Conservation (phyloP, 1,284 basidiomycete species). For the Hymenochaete sp. region DNA sequence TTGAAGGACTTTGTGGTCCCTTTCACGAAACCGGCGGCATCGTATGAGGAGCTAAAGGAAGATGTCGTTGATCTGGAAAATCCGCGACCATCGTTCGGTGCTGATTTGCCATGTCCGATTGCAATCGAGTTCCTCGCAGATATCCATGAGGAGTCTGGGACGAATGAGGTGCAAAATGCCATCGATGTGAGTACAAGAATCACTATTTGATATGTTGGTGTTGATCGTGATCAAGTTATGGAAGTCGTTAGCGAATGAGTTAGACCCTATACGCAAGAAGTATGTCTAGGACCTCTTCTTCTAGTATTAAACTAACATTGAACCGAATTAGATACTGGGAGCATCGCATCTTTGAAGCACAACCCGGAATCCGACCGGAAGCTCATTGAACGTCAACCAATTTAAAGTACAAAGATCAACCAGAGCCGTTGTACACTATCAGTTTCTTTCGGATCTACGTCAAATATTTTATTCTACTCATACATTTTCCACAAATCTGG, state of each 20-base stretch:
- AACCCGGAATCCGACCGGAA: too few relatives aligned
- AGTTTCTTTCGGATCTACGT: background rate
- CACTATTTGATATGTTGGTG: conserved; percentile 13
- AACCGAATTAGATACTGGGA: conserved; percentile 39
- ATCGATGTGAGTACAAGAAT: conserved; percentile 34
- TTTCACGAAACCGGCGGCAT: conserved; percentile 39
- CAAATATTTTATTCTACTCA: background rate
- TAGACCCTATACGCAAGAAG: conserved; percentile 76
- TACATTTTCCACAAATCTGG: too few relatives aligned
- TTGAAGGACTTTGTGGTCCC: conserved; percentile 55
- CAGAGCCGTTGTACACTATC: too few relatives aligned
- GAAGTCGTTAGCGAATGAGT: conserved; percentile 57
- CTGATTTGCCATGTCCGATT: conserved; percentile 63
- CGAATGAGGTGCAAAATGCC: conserved; percentile 39
- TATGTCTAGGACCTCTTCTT: conserved; percentile 30
- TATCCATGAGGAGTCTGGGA: conserved; percentile 39
- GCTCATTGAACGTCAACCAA: too few relatives aligned
- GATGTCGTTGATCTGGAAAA: conserved; percentile 62
- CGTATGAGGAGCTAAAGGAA: conserved; percentile 29
- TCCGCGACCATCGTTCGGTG: conserved; percentile 54
- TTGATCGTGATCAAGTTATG: conserved; percentile 43
- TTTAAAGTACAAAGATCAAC: too few relatives aligned
- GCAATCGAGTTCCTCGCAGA: conserved; percentile 88
- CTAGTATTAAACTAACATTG: conserved; percentile 15
- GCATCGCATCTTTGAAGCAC: conserved; percentile 35